A percentile compares a stretch with the other conserved stretches of the same genome.
These are phyloP conservation scores for Xerophyta viscosa DNA, from an alignment of 106 monocot species.

Conservation along the genomic window DNA sequence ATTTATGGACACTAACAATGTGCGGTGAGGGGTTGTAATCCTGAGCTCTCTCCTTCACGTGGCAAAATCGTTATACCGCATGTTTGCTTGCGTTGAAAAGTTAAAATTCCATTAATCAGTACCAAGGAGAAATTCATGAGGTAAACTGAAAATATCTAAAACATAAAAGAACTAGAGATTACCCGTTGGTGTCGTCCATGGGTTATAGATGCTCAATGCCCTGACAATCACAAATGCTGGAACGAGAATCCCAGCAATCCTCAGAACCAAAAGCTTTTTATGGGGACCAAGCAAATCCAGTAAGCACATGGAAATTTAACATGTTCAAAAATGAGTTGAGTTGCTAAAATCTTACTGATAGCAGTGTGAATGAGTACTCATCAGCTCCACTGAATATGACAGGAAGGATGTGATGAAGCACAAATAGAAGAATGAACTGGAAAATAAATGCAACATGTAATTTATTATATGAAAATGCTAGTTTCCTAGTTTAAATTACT, in stretches of 20 bases:
- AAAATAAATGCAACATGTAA: too few relatives aligned
- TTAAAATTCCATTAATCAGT: too few relatives aligned
- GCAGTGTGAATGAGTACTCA: slow-evolving; percentile 46
- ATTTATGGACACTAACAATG: slow-evolving; percentile 5
- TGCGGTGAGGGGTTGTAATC: slow-evolving; percentile 8
- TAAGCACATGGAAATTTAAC: neutral
- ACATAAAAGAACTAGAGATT: slow-evolving; percentile 7
- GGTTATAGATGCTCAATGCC: slow-evolving; percentile 34
- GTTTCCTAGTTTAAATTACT: too few relatives aligned
- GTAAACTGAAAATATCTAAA: too few relatives aligned
- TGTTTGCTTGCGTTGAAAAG: too few relatives aligned
- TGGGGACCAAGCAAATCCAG: too few relatives aligned
- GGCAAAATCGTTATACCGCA: too few relatives aligned
- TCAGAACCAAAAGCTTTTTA: slow-evolving; percentile 45
- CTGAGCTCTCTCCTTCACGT: slow-evolving; percentile 5
- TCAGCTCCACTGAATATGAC: slow-evolving; percentile 51
- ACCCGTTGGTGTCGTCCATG: slow-evolving; percentile 35
- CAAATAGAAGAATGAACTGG: slow-evolving; percentile 75
- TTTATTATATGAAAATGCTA: too few relatives aligned
- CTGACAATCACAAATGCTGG: slow-evolving; percentile 56
- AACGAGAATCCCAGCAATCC: slow-evolving; percentile 46
- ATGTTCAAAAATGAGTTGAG: neutral
- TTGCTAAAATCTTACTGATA: slow-evolving; percentile 36
- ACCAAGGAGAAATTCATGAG: too few relatives aligned
- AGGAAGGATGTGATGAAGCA: slow-evolving; percentile 73